Percentiles rank a stretch among this genome's conserved stretches.
phyloP scores from a whole-genome alignment of 2,329 filamentous ascomycete genomes.

The Penicillium occitanis region DNA sequence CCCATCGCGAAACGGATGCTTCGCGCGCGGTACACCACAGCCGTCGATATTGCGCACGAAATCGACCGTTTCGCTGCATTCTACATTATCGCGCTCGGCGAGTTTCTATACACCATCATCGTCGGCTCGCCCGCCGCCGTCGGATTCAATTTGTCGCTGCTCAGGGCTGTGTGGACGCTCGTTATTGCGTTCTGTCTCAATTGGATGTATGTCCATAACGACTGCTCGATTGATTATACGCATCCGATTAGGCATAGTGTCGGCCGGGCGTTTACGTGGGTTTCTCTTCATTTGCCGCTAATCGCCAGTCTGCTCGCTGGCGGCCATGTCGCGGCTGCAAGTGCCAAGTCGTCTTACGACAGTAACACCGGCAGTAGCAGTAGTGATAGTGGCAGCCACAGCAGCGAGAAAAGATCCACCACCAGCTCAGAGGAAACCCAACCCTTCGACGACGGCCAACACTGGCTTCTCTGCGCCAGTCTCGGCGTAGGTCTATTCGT shows the following conservation, averaged over 20 bases:
- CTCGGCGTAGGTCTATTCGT: slow-evolving; percentile 50
- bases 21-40: slow-evolving; percentile 48
- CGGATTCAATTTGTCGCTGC: slow-evolving; percentile 46
- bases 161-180: slow-evolving; percentile 51
- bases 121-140: slow-evolving; percentile 50
- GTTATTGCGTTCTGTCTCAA: slow-evolving; percentile 54
- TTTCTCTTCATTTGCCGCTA: slow-evolving; percentile 48
- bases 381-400: no score
- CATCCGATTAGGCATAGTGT: slow-evolving; percentile 50
- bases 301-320: slow-evolving; percentile 50
- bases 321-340: slow-evolving; percentile 48
- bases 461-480: slow-evolving; percentile 52
- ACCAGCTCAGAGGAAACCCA: slow-evolving; percentile 19
- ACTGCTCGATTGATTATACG: slow-evolving; percentile 46
- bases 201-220: slow-evolving; percentile 52
- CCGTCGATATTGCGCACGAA: slow-evolving; percentile 53
- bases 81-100: slow-evolving; percentile 55
- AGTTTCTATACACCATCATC: slow-evolving; percentile 52
- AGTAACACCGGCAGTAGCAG: neutral
- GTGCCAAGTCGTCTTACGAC: slow-evolving; percentile 27
- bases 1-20: slow-evolving; percentile 47
- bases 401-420: neutral
- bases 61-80: slow-evolving; percentile 54
- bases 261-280: slow-evolving; percentile 49
- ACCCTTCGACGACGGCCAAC: slow-evolving; percentile 44